phyloP scores from a whole-genome alignment of 345 rosid species.

The Citrus trifoliata region DNA sequence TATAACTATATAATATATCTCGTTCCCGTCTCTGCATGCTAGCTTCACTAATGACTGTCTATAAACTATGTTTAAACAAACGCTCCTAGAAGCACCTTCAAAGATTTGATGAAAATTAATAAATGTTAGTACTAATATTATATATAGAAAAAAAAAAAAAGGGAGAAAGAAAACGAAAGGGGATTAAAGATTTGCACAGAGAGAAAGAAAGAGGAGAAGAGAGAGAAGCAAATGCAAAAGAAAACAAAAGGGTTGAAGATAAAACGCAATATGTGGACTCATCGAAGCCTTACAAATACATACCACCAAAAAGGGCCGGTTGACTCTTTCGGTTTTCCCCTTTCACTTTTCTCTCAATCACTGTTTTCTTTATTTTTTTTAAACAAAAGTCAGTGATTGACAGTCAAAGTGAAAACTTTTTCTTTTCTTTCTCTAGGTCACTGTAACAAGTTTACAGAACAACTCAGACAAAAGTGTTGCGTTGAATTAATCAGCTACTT shows the following conservation, averaged over 20 bases:
- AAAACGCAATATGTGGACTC: conserved; percentile 60
- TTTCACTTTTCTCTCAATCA: conserved; percentile 20
- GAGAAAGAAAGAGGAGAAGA: background rate
- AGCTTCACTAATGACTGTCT: background rate
- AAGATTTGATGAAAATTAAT: conserved; percentile 5
- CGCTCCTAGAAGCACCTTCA: no score
- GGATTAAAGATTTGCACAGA: background rate
- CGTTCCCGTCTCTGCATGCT: conserved; percentile 30
- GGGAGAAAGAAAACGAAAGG: conserved; percentile 20
- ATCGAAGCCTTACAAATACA: conserved; percentile 72
- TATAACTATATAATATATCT: background rate
- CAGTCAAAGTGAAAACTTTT: conserved; percentile 3
- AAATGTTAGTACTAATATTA: background rate
- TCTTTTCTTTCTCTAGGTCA: background rate
- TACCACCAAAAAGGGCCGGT: conserved; percentile 38
- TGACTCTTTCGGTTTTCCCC: conserved; percentile 45
- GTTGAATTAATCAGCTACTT: background rate
- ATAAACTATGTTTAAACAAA: no score
- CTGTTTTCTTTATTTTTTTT: conserved; percentile 4
- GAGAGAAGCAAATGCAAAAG: background rate
- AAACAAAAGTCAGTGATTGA: conserved; percentile 33
- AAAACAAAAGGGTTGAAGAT: conserved; percentile 19
- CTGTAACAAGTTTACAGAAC: background rate
- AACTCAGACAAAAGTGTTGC: background rate
- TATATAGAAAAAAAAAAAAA: background rate